phyloP scores from a whole-genome alignment of 768 basidiomycete genomes.

The Scleroderma bovista region DNA sequence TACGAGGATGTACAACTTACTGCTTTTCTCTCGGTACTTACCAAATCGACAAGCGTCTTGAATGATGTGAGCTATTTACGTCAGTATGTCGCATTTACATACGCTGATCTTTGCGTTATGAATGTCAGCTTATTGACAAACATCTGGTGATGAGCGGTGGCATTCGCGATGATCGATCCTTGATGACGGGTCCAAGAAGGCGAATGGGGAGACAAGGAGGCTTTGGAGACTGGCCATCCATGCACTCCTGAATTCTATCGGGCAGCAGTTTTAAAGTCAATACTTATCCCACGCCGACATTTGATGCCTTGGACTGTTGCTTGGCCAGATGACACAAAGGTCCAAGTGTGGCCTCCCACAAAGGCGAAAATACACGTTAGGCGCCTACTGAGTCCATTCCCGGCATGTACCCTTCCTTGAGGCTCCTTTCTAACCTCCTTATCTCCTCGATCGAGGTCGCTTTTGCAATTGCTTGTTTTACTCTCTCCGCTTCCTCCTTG shows the following conservation, averaged over 20 bases:
- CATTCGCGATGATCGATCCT: conserved; percentile 45
- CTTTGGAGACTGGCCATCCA: conserved; percentile 49
- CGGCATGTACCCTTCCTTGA: conserved; percentile 82
- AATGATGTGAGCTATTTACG: conserved; percentile 66
- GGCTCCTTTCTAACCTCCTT: conserved; percentile 71
- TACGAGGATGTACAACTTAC: conserved; percentile 94
- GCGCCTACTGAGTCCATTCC: conserved; percentile 74
- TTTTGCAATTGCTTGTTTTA: conserved; percentile 81
- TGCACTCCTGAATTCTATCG: conserved; percentile 32
- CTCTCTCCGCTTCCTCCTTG: conserved; percentile 84
- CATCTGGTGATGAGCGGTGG: conserved; percentile 56
- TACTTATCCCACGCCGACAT: no score
- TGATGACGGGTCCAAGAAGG: conserved; percentile 44
- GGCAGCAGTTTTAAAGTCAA: no score
- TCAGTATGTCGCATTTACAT: background rate
- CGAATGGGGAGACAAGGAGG: conserved; percentile 44
- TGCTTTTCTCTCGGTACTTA: conserved; percentile 79
- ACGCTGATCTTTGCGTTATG: background rate
- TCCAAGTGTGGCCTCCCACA: background rate
- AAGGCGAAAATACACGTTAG: conserved; percentile 33
- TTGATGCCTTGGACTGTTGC: no score
- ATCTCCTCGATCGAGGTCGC: conserved; percentile 93
- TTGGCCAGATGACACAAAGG: background rate
- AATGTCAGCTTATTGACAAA: conserved; percentile 67
- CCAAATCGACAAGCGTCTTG: conserved; percentile 80